Evolutionary conservation across 495 filamentous ascomycete species (phyloP), one percentile per base, ranked within the genome.

Genomic region (Aspergillus funiculosus): DNA sequence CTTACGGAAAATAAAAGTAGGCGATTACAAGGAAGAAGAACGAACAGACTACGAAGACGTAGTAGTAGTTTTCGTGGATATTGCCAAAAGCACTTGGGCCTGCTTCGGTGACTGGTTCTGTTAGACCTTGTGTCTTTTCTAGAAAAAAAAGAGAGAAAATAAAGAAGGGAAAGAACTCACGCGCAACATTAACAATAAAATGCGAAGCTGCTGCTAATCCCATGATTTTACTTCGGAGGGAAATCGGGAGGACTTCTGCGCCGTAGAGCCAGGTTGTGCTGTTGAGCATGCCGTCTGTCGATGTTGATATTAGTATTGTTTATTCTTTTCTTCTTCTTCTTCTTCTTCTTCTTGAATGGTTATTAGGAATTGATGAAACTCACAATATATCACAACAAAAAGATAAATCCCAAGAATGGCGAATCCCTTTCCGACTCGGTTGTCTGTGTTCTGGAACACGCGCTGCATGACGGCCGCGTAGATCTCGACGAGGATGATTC

Each of bases 241-340:
- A 67, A 13, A 79, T 73, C 1, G 77, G 77, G 1, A 81, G 56
- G 14, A 81, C 73, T 56, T 81, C 77, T 20, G 77, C 74, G 9
- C 76, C 77, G 48, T 81, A 81, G 0, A 79, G 57, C 77, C 77
- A 81, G 5, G 77, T 79, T 6, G 75, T 79, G 49, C 68, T 74
- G 63, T 79, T 79, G 10, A 81, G 67, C 67, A 78, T 73, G 24
- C 71, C 73, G 46, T 81, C 74, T 76, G 35, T 11, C 37, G 25
- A 25, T 15, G 1, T 14, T 4, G 15, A 46, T n/a, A 13, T 49
- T 35, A 43, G 28, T 15, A 10, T 5, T 22, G 21, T 28, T 8
- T 24, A 8, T 25, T 17, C 9, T 3, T 29, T 10, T 9, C 1
- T 6, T 25, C 9, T 22, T 13, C 17, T 30, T 35, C 7, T 35